Base-by-base conservation (phyloP, 2,329 filamentous ascomycete genomes). In the Hirsutella thompsonii region DNA sequence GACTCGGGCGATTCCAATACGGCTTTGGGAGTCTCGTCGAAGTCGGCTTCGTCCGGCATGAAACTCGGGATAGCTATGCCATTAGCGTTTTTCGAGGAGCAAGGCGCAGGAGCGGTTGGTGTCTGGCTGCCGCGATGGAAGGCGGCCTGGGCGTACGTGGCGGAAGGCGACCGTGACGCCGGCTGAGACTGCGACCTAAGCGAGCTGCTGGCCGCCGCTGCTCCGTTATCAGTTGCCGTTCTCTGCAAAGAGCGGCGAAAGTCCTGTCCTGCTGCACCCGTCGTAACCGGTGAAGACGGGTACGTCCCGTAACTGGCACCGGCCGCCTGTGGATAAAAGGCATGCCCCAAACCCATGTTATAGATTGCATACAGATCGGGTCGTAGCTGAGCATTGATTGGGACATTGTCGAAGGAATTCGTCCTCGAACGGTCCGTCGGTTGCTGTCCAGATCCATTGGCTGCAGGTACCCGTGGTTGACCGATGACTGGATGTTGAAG, bases 101-200 rank as follows among this genome's bases (percentile, higher is more conserved):
- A 56, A 28, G 53, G 54, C 1, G 60, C 46, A 2, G 61, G 49
- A 11, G 61, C 63, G 37, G 60, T 60, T 19, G 63, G 50, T 33
- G 62, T 47, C 48, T 63, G 60, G 40, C 49, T 51, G 10, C 51
- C 52, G 18, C 52, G 47, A 16, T 46, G 47, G 42, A 56, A 57
- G 4, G 48, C 49, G 10, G 48, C 40, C 2, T 47, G 39, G 14
- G 51, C 42, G 33, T 53, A 44, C 42, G 52, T 44, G 50, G 63
- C 26, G 49, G 58, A 46, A 37, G 57, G 50, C 47, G 64, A 60
- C 23, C 74, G 64, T 28, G 73, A 70, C 3, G 76, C 76, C 20
- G 77, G 77, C 53, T 81, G 77, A n/a, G 77, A 81, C 53, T 81
- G 77, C 20, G 77, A 81, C 47, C 77, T 68, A 45, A 78, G 55